Percentiles rank a stretch among this genome's conserved stretches.
These are phyloP conservation scores for Teunomyces atbi DNA, from an alignment of 805 yeast genomes.

Conservation along the genomic window DNA sequence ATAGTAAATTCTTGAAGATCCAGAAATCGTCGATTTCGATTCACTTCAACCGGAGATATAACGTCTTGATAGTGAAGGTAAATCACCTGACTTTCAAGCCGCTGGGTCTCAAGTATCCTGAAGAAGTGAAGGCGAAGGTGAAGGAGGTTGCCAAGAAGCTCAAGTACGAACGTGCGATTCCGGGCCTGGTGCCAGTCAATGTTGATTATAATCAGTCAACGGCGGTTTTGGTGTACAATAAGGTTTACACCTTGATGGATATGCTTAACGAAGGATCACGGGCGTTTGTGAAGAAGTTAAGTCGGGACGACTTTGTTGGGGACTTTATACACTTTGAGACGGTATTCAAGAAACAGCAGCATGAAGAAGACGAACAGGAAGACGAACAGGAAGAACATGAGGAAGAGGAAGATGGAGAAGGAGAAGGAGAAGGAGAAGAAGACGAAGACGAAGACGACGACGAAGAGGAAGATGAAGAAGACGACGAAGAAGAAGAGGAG, in stretches of 20 bases:
- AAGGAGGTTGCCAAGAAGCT: conserved; percentile 14
- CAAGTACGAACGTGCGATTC: conserved; percentile 13
- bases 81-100: conserved; percentile 18
- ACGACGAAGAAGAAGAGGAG: background rate
- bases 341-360: conserved; percentile 12
- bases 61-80: conserved; percentile 24
- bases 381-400: conserved; percentile 12
- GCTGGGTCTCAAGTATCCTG: conserved; percentile 9
- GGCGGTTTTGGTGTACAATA: conserved; percentile 24
- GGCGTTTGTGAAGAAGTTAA: conserved; percentile 16
- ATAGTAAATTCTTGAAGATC: conserved; percentile 7
- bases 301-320: conserved; percentile 25
- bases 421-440: conserved; percentile 7
- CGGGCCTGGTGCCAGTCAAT: conserved; percentile 4
- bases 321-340: conserved; percentile 29
- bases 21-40: conserved; percentile 18
- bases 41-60: conserved; percentile 18
- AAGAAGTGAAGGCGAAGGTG: conserved; percentile 17
- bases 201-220: conserved; percentile 19
- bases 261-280: conserved; percentile 18
- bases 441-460: conserved; percentile 12
- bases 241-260: conserved; percentile 15
- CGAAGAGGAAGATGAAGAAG: conserved; percentile 7
- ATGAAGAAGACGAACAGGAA: conserved; percentile 11
- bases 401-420: conserved; percentile 10